Evolutionary conservation across 495 filamentous ascomycete species (phyloP), one percentile per base, ranked within the genome.

Genomic region (Aspergillus panamensis): DNA sequence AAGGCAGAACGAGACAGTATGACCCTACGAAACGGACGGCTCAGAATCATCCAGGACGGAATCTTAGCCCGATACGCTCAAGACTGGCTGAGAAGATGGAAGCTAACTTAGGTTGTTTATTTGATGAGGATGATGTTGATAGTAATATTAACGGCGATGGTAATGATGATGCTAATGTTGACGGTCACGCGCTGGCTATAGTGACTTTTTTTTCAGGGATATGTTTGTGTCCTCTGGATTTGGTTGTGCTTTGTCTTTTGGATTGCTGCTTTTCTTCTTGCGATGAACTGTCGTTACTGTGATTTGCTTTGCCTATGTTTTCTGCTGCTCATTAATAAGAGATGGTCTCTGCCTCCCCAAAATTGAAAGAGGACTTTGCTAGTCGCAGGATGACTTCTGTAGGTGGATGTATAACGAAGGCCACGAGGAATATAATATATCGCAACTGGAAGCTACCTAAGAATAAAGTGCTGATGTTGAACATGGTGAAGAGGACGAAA

Each of bases 21-120:
- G 51, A 75, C 72, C 9, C 35, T 77, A 45, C 58, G 70, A 6
- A 68, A 74, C 57, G 72, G 66, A 3, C 55, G 65, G 6, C 52
- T 74, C 59, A 62, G 66, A 30, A 70, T 76, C 21, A 59, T 74
- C 25, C 63, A 70, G 31, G 72, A 72, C 58, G 73, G 72, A 5
- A 74, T 76, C 31, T 30, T 76, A 32, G 61, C 39, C 44, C 66
- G 64, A 9, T 76, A 76, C 63, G 68, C 66, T 6, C 61, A 62
- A 21, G 72, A 73, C 39, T 76, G 73, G 73, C 31, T 69, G 59
- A 59, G 21, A 12, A 59, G 73, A 8, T 76, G 73, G 71, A 49
- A 42, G 16, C 43, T 45, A 17, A 14, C 21, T 19, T 62, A 43
- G 33, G n/a, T 40, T 39, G 19, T 44, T 39, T 57, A 29, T 45